Conservation (phyloP, 768 basidiomycete species). For the Amylocystis lapponica region DNA sequence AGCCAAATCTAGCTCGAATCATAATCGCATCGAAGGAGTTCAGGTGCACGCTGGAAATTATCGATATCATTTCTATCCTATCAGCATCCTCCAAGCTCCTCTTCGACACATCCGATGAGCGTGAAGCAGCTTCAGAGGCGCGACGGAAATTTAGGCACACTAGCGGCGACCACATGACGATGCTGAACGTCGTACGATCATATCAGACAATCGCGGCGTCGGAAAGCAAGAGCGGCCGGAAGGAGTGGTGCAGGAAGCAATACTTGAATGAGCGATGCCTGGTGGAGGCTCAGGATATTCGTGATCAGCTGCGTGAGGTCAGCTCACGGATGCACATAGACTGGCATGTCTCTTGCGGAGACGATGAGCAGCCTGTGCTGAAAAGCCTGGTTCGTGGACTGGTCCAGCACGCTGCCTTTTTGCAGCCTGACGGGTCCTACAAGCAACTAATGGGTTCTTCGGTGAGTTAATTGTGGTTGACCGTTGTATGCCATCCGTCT, state of each 20-base stretch:
- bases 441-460: constrained; percentile 73
- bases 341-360: constrained; percentile 49
- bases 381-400: constrained; percentile 71
- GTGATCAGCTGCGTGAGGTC: constrained; percentile 67
- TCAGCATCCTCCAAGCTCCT: constrained; percentile 81
- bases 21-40: constrained; percentile 72
- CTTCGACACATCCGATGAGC: constrained; percentile 66
- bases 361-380: constrained; percentile 58
- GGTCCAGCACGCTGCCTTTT: constrained; percentile 75
- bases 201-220: constrained; percentile 63
- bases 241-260: constrained; percentile 81
- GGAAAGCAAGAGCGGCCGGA: constrained; percentile 42
- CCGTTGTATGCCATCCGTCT: background rate
- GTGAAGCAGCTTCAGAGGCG: constrained; percentile 65
- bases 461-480: constrained; percentile 31
- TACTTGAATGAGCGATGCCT: constrained; percentile 81
- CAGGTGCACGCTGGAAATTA: constrained; percentile 70
- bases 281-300: constrained; percentile 69
- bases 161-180: constrained; percentile 87
- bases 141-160: constrained; percentile 76
- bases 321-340: constrained; percentile 61
- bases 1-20: constrained; percentile 74
- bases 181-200: constrained; percentile 77
- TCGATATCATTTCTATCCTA: constrained; percentile 81
- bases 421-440: constrained; percentile 85